phyloP scores from a whole-genome alignment of 768 basidiomycete species.

The Tephrocybe sp. region DNA sequence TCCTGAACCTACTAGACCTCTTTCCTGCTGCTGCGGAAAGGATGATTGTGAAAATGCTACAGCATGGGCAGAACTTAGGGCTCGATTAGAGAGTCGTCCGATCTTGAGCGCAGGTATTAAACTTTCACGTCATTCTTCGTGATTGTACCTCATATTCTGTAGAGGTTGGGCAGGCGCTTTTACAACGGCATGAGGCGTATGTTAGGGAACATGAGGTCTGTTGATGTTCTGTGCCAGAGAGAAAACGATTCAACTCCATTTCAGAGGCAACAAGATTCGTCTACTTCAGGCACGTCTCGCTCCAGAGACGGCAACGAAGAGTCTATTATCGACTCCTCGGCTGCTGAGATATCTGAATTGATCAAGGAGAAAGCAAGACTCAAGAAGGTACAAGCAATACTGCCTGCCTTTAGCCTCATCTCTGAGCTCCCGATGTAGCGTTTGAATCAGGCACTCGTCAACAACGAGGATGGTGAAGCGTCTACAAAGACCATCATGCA shows the following conservation, averaged over 20 bases:
- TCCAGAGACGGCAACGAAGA: conserved; percentile 18
- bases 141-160: conserved; percentile 7
- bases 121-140: background rate
- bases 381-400: conserved; percentile 46
- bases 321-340: conserved; percentile 29
- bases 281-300: conserved; percentile 1
- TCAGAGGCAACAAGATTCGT: conserved; percentile 7
- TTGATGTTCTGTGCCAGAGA: conserved; percentile 10
- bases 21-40: conserved; percentile 63
- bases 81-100: conserved; percentile 71
- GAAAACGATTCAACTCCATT: background rate
- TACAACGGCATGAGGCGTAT: conserved; percentile 85
- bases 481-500: conserved; percentile 72
- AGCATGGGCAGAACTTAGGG: conserved; percentile 63
- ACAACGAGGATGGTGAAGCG: conserved; percentile 78
- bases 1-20: conserved; percentile 56
- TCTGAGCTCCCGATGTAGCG: conserved; percentile 40
- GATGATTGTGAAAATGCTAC: conserved; percentile 65
- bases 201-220: conserved; percentile 68
- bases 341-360: conserved; percentile 29
- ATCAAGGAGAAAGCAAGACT: conserved; percentile 58
- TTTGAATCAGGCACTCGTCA: conserved; percentile 73
- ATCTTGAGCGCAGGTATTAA: conserved; percentile 82
- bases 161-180: conserved; percentile 90
- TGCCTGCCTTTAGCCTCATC: background rate